These are phyloP conservation scores for Bauhinia variegata DNA, from an alignment of 306 rosid genomes.

Conservation along the genomic window DNA sequence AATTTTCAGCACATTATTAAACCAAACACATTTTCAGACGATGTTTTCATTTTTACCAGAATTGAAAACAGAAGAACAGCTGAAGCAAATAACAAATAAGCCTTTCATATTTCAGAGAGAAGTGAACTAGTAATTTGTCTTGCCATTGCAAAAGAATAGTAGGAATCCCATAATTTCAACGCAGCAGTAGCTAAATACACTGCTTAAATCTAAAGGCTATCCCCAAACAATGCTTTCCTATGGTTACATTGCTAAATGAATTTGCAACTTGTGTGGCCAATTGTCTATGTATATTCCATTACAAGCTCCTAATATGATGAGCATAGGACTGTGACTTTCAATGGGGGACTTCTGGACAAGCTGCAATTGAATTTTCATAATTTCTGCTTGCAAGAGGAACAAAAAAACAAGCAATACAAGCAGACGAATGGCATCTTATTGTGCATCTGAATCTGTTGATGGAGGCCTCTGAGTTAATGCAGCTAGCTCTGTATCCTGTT, in stretches of 20 bases:
- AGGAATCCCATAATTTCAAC: constrained; percentile 39
- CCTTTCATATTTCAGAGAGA: too few species aligned
- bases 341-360: constrained; percentile 41
- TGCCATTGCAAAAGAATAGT: constrained; percentile 59
- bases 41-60: too few species aligned
- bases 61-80: too few species aligned
- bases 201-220: constrained; percentile 39
- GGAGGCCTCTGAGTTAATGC: constrained; percentile 46
- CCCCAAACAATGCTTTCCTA: constrained; percentile 62
- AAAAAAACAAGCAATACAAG: constrained; percentile 31
- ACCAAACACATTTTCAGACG: too few species aligned
- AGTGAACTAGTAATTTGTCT: constrained; percentile 40
- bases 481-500: constrained; percentile 64
- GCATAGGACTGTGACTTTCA: constrained; percentile 32
- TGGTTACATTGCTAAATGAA: constrained; percentile 30
- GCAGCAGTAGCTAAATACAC: constrained; percentile 46
- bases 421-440: constrained; percentile 37
- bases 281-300: constrained; percentile 40
- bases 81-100: too few species aligned
- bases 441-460: constrained; percentile 30
- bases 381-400: constrained; percentile 39
- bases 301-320: constrained; percentile 48
- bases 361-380: constrained; percentile 35
- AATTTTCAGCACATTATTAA: too few species aligned
- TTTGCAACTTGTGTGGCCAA: constrained; percentile 47